Percentiles rank a stretch among this genome's conserved stretches.
Conservation (phyloP, 2,329 filamentous ascomycete species). For the Ceratocystis destructans region DNA sequence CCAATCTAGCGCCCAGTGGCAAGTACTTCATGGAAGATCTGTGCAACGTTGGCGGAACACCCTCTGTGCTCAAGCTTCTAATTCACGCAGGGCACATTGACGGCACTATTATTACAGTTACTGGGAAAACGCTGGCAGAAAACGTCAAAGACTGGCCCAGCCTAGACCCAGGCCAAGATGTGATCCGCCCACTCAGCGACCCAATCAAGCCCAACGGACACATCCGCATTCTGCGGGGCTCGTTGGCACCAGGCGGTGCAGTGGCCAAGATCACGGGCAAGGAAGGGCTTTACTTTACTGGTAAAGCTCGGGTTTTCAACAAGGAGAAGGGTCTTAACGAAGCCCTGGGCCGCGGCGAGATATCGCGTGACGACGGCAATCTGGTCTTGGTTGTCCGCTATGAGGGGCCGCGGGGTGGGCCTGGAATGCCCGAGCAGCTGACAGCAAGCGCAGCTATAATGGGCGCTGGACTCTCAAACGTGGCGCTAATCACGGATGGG, state of each 20-base stretch:
- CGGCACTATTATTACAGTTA: conserved; percentile 66
- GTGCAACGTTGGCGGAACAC: conserved; percentile 72
- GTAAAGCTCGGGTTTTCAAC: conserved; percentile 70
- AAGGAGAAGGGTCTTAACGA: conserved; percentile 68
- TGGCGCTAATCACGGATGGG: conserved; percentile 85
- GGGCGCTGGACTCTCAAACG: conserved; percentile 75
- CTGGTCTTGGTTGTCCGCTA: conserved; percentile 84
- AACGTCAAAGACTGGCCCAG: conserved; percentile 67
- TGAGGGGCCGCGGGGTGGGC: conserved; percentile 84
- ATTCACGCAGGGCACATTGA: conserved; percentile 64
- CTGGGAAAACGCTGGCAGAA: conserved; percentile 68
- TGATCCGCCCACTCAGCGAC: conserved; percentile 61
- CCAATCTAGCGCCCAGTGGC: conserved; percentile 71
- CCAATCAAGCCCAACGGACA: conserved; percentile 76
- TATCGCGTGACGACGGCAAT: conserved; percentile 47
- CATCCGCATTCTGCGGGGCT: conserved; percentile 75
- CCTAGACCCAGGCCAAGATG: conserved; percentile 62
- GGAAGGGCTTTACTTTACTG: conserved; percentile 71
- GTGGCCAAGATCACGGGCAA: conserved; percentile 97
- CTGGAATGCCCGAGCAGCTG: conserved; percentile 92
- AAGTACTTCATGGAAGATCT: conserved; percentile 81
- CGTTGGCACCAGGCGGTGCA: conserved; percentile 74
- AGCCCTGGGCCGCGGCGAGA: conserved; percentile 57
- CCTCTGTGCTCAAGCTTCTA: conserved; percentile 72
- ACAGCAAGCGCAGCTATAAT: conserved; percentile 81